Evolutionary conservation across 495 filamentous ascomycete species (phyloP), one percentile per base, ranked within the genome.

Genomic region (Xylaria acuta): DNA sequence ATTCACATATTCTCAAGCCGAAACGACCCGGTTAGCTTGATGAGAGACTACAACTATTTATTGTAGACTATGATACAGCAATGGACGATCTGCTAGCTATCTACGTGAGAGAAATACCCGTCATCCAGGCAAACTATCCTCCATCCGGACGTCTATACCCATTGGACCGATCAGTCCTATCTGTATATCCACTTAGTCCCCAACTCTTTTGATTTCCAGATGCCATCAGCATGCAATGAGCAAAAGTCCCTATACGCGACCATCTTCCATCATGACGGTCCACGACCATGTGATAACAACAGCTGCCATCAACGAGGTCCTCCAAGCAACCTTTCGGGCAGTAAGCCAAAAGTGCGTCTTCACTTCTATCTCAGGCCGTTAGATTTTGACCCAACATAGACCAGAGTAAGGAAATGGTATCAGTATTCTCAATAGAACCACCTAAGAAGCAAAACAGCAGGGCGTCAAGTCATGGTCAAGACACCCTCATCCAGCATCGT

Each of bases 61-160:
- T 40, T 41, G 18, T 63, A 41, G 59, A 64, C 41, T 49, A 36
- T 0, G 20, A 3, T 53, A 41, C 65, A 68, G 51, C 12, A 58
- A 41, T 5, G 3, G 20, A 22, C 2, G 18, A 47, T 22, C 12
- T 43, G 8, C 51, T 54, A 27, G 14, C 25, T 69, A 40, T 27
- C 12, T 41, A 58, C 53, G 22, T 43, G 36, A 30, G 22, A 69
- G 53, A 30, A 25, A 43, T 68, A 68, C 36, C 64, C 64, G 9
- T 43, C 30, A 66, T 53, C 64, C n/a, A 49, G 65, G n/a, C 36
- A 54, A 58, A 59, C 1, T 22, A 25, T 36, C 12, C n/a, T 20
- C 47, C 53, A 32, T 45, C 66, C 12, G 22, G 25, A 69, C 32
- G 51, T 59, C 59, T 60, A n/a, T 67, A 30, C n/a, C 51, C 25